Base-by-base conservation (phyloP, 2,329 filamentous ascomycete genomes). In the Trichoderma citrinoviride region DNA sequence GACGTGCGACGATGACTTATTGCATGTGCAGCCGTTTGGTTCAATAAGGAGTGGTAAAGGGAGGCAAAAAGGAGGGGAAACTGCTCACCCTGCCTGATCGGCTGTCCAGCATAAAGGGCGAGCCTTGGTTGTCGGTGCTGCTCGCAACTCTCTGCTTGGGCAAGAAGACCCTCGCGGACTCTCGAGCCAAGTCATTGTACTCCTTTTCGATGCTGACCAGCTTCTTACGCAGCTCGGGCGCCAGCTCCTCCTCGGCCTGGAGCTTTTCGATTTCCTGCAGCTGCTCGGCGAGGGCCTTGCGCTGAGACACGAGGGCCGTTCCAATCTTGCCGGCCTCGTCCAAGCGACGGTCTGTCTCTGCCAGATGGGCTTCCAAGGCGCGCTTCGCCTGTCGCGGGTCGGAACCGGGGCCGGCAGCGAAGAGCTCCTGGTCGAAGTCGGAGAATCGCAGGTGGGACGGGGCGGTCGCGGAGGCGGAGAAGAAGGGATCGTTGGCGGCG, bases 251-350 rank as follows among this genome's bases (percentile, higher is more conserved):
- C 70, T 95, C 90, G 50, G 85, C 82, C 72, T 92, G 84, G 66
- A 91, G 82, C 73, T 89, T 87, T 71, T 96, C 91, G 3, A 99
- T 89, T 73, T 98, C 93, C 71, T 89, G 88, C 65, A 99, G 79
- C 70, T 90, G 89, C 50, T 96, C 90, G 49, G 87, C 86, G 65
- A 99, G 83, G 68, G 96, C 89, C 74, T 90, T 90, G 70, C 92
- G 90, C 79, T 98, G 95, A 68, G 93, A 87, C 25, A 98, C 87
- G 29, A 99, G 84, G 10, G 92, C 89, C 25, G 90, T 95, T 68
- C 95, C 95, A 46, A 99, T 80, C 73, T 91, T 93, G 29, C 92
- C 95, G 6, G 94, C 91, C 75, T 98, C 93, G 73, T 96, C 91
- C 68, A 99, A 88, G 65, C 94, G 87, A 66, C 93, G 89, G 72